Evolutionary conservation across 805 yeast genomes (phyloP), one percentile per base, ranked within the genome.

Genomic region (Yamadazyma insecticola): DNA sequence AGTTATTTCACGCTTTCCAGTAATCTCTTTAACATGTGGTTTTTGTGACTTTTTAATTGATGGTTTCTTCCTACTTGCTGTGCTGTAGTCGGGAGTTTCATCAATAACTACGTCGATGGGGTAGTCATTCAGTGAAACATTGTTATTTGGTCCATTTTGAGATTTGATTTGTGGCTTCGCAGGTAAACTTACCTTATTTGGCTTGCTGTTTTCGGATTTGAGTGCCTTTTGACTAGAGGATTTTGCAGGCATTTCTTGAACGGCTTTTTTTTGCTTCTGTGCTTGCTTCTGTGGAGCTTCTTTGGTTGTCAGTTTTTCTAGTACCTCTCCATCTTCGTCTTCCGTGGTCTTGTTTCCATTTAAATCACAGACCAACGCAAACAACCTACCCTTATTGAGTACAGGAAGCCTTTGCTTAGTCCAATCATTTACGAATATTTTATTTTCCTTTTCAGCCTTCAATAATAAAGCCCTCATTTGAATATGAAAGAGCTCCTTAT

Each of bases 361-460:
- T 6, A 24, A 9, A 7, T 27, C 29, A 28, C 31, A 28, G 5
- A 28, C 4, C 13, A 28, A 13, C 11, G 13, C 20, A 4, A 28
- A 12, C 10, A 8, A 14, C 10, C 13, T 14, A 10, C 14, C 17
- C 16, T 44, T 38, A 29, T 56, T 60, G 38, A 63, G 43, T 28
- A 68, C 40, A 1, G 86, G 86, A 5, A 80, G 40, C 18, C 53
- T 51, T 47, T 74, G 77, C 8, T 28, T 40, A 3, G 44, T 48
- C 88, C 88, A 81, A 37, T 76, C 69, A 39, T 72, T 76, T 1
- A 52, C 40, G 56, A 69, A 63, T 3, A 79, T 43, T 24, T 62
- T 63, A 14, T 57, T 55, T 28, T 61, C 55, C 2, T 55, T 53
- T 12, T 69, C 63, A 1, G 84, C 83, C 18, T 29, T 29, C 31